A percentile compares a stretch with the other conserved stretches of the same genome.
Conservation (phyloP, 768 basidiomycete species). For the Trametes maxima region DNA sequence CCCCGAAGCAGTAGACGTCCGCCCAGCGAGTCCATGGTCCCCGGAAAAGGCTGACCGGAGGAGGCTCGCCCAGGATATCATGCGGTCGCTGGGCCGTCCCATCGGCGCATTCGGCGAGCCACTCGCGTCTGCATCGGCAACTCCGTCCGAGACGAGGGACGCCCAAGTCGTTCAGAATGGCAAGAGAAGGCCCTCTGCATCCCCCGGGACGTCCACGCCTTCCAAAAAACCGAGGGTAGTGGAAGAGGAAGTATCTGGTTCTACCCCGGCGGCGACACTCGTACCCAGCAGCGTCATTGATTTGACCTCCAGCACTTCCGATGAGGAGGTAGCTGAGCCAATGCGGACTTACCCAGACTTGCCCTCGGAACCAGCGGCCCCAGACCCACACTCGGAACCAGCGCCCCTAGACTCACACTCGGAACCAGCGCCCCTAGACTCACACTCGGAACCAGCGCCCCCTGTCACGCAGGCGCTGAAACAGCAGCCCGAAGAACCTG, state of each 20-base stretch:
- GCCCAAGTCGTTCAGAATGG: constrained; percentile 1
- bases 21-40: constrained; percentile 21
- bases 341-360: neutral
- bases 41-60: constrained; percentile 50
- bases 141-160: neutral
- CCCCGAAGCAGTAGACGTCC: neutral
- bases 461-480: neutral
- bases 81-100: constrained; percentile 49
- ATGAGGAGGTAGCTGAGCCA: neutral
- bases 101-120: constrained; percentile 7
- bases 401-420: neutral
- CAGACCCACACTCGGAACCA: neutral
- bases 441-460: neutral
- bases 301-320: neutral
- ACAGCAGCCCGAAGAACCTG: neutral
- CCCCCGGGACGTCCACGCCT: neutral
- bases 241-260: neutral
- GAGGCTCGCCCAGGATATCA: constrained; percentile 56
- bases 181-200: constrained; percentile 4
- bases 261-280: neutral
- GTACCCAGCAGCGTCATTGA: constrained; percentile 6
- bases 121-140: neutral
- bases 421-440: neutral
- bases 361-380: neutral
- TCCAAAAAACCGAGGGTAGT: constrained; percentile 12